phyloP scores from a whole-genome alignment of 2,329 filamentous ascomycete genomes.

The Claviceps cyperi region DNA sequence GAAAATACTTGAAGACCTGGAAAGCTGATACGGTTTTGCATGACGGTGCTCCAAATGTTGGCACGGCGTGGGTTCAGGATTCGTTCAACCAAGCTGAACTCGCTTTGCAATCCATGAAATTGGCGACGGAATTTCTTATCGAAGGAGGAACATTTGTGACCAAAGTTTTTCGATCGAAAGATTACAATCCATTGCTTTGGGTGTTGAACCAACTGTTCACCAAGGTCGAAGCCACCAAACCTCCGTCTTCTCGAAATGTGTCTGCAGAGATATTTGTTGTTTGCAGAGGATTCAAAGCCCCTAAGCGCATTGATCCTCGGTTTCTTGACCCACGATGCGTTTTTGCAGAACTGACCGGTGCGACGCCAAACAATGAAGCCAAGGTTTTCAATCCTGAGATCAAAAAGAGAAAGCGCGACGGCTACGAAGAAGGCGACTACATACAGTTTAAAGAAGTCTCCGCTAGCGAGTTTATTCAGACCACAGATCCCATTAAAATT shows the following conservation, averaged over 20 bases:
- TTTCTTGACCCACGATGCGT: constrained; percentile 82
- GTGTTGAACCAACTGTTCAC: constrained; percentile 93
- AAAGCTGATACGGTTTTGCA: constrained; percentile 93
- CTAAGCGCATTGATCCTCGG: constrained; percentile 81
- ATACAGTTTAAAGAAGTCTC: constrained; percentile 81
- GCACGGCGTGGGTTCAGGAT: constrained; percentile 96
- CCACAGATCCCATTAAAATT: constrained; percentile 81
- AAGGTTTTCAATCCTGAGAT: constrained; percentile 96
- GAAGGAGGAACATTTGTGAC: constrained; percentile 91
- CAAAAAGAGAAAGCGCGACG: constrained; percentile 94
- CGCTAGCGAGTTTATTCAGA: constrained; percentile 89
- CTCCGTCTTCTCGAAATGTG: constrained; percentile 87
- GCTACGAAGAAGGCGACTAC: constrained; percentile 93
- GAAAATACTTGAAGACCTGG: constrained; percentile 84
- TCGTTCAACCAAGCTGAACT: constrained; percentile 95
- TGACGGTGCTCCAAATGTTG: constrained; percentile 94
- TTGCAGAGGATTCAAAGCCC: constrained; percentile 87
- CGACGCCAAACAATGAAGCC: constrained; percentile 86
- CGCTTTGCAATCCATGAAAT: constrained; percentile 75
- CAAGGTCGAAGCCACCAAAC: constrained; percentile 94
- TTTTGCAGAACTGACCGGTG: constrained; percentile 79
- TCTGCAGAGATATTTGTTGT: constrained; percentile 98
- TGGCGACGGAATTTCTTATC: constrained; percentile 83
- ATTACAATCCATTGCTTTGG: constrained; percentile 93
- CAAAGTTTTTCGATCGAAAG: constrained; percentile 93